Evolutionary conservation across 2,329 filamentous ascomycete species (phyloP).

Genomic region (Fusarium sp.): DNA sequence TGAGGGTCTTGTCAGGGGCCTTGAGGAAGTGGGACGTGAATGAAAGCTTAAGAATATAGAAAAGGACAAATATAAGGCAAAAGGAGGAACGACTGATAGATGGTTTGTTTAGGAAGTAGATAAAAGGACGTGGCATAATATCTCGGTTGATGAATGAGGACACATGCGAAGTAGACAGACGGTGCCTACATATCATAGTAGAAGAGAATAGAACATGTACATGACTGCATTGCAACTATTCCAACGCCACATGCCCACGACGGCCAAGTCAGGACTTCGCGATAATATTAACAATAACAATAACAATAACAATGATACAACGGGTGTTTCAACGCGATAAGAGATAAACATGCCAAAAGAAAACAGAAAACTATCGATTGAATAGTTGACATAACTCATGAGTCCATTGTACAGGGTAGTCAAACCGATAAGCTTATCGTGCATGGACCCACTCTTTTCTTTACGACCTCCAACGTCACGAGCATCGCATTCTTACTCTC

Average conservation of each 20-base stretch:
- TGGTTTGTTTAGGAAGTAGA: neutral
- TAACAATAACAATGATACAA: too few relatives aligned
- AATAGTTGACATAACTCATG: too few relatives aligned
- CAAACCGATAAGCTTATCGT: conserved; percentile 36
- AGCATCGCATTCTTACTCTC: conserved; percentile 24
- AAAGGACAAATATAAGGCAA: neutral
- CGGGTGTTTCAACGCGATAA: too few relatives aligned
- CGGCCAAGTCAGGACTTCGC: too few relatives aligned
- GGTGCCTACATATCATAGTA: too few relatives aligned
- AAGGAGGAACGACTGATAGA: neutral
- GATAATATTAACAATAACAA: too few relatives aligned
- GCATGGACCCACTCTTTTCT: conserved; percentile 36
- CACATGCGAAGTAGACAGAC: too few relatives aligned
- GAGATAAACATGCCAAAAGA: too few relatives aligned
- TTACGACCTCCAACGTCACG: conserved; percentile 41
- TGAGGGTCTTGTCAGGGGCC: conserved; percentile 65
- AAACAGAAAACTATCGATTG: too few relatives aligned
- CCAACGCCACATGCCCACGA: too few relatives aligned
- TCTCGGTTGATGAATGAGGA: neutral
- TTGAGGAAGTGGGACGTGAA: conserved; percentile 62
- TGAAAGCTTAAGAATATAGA: neutral
- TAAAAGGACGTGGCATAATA: neutral
- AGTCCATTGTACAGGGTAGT: conserved; percentile 43
- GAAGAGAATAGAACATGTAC: too few relatives aligned
- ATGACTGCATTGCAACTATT: too few relatives aligned